These are phyloP conservation scores for Backusella mclennaniae DNA, from an alignment of 192 early-diverging fungal genomes.

Conservation along the genomic window DNA sequence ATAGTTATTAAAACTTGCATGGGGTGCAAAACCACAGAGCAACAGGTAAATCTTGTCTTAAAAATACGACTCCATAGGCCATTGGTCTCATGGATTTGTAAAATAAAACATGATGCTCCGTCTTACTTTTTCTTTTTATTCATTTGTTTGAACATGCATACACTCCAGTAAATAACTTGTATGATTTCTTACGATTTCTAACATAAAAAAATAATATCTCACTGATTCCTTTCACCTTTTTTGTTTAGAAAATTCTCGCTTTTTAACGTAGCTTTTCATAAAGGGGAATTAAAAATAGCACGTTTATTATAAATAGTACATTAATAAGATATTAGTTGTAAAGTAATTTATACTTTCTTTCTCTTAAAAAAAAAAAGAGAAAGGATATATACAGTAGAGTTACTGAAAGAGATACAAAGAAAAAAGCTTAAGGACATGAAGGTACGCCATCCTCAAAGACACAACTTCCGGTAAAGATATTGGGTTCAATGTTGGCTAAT, in stretches of 20 bases:
- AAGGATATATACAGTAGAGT: background rate
- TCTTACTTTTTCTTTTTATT: too few species aligned
- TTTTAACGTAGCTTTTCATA: background rate
- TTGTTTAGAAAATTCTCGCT: background rate
- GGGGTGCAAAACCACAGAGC: too few species aligned
- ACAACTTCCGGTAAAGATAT: constrained; percentile 23
- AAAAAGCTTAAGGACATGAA: background rate
- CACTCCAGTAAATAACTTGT: too few species aligned
- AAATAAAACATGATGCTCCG: too few species aligned
- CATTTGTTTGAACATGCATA: too few species aligned
- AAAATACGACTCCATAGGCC: too few species aligned
- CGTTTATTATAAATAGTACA: background rate
- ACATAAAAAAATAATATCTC: too few species aligned
- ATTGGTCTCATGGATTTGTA: too few species aligned
- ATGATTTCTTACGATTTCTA: too few species aligned
- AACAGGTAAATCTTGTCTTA: too few species aligned
- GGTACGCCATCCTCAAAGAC: constrained; percentile 1
- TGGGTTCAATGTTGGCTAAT: constrained; percentile 30
- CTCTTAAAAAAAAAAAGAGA: background rate
- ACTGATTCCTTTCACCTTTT: too few species aligned
- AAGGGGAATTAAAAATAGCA: background rate
- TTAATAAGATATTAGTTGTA: background rate
- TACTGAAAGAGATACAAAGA: background rate
- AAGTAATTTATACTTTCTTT: background rate
- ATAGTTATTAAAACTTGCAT: too few species aligned